Evolutionary conservation across 1,284 basidiomycete species (phyloP).

Genomic region (Puccinia horiana): DNA sequence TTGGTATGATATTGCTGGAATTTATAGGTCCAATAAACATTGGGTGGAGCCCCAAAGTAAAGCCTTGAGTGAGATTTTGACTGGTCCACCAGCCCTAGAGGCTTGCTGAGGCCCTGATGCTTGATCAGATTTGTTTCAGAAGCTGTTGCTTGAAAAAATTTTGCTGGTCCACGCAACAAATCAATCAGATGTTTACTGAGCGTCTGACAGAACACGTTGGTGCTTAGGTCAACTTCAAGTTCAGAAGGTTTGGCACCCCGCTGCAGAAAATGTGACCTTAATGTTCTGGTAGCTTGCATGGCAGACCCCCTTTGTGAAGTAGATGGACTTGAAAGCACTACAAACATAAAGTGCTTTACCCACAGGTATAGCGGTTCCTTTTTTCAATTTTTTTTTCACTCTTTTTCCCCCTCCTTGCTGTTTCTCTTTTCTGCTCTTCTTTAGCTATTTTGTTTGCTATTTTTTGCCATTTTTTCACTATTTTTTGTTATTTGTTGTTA

Average conservation of each 20-base stretch:
- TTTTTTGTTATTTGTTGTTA: too few species aligned
- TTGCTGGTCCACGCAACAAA: slow-evolving; percentile 24
- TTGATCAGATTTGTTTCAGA: slow-evolving; percentile 22
- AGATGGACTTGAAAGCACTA: slow-evolving; percentile 18
- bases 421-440: too few species aligned
- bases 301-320: neutral
- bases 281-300: neutral
- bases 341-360: too few species aligned
- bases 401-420: too few species aligned
- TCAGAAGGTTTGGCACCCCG: neutral
- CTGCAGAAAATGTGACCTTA: slow-evolving; percentile 3
- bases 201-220: neutral
- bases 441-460: too few species aligned
- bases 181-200: slow-evolving; percentile 12
- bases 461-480: too few species aligned
- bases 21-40: slow-evolving; percentile 8
- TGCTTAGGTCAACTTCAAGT: neutral
- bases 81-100: slow-evolving; percentile 5
- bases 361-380: too few species aligned
- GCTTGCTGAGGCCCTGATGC: slow-evolving; percentile 2
- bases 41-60: slow-evolving; percentile 13
- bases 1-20: slow-evolving; percentile 7
- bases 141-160: slow-evolving; percentile 23
- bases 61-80: neutral
- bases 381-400: too few species aligned